phyloP scores from a whole-genome alignment of 2,329 filamentous ascomycete genomes.

The Orbilia ellipsospora region DNA sequence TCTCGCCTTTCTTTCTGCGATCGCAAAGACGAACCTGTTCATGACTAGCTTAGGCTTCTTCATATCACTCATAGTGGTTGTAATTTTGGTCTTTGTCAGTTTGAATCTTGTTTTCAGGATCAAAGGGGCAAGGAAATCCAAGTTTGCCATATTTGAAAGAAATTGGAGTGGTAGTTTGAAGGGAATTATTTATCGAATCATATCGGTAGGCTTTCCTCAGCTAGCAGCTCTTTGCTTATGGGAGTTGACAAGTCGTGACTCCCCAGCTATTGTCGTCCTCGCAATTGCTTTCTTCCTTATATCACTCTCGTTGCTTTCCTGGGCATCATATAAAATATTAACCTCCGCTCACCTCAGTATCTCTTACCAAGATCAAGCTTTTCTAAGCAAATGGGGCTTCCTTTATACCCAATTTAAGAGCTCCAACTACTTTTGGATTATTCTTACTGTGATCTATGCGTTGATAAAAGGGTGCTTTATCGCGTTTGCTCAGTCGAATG shows the following conservation, averaged over 20 bases:
- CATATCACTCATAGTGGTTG: constrained; percentile 80
- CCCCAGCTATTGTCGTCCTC: constrained; percentile 82
- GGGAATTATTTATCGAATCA: constrained; percentile 88
- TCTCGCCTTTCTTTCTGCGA: constrained; percentile 83
- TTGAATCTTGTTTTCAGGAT: constrained; percentile 86
- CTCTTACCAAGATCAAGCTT: constrained; percentile 86
- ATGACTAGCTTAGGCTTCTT: constrained; percentile 91
- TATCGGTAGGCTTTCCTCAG: constrained; percentile 90
- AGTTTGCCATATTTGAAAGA: constrained; percentile 91
- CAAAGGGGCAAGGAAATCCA: constrained; percentile 71
- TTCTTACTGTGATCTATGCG: constrained; percentile 80
- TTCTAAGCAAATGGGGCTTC: constrained; percentile 90
- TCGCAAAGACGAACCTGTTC: constrained; percentile 92
- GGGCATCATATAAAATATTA: constrained; percentile 90
- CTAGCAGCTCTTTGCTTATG: constrained; percentile 90
- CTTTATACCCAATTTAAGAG: constrained; percentile 96
- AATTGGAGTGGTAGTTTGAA: constrained; percentile 92
- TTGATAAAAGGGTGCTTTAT: constrained; percentile 89
- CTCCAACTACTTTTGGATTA: constrained; percentile 92
- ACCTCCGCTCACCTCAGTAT: constrained; percentile 87
- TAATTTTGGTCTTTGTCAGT: constrained; percentile 75
- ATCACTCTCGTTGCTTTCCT: constrained; percentile 79
- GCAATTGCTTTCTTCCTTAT: constrained; percentile 89
- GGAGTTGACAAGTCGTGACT: constrained; percentile 89
- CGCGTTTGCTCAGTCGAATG: constrained; percentile 77